phyloP scores from a whole-genome alignment of 129 eudicot genomes.

The Helichrysum umbraculigerum region DNA sequence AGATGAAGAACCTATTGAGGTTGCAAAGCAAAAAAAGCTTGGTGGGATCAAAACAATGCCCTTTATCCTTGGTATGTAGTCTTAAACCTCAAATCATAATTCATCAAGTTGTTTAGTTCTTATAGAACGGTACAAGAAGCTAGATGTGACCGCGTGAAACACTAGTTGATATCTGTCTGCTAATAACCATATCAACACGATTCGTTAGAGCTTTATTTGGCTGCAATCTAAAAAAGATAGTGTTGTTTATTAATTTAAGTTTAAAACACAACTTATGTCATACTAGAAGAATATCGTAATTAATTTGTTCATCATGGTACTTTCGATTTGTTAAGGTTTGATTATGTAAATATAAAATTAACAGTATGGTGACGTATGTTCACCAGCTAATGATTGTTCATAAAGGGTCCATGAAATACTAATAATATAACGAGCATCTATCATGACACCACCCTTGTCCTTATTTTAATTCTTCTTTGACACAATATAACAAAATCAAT shows the following conservation, averaged over 20 bases:
- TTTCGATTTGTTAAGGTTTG: not conserved
- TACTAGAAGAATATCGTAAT: not conserved
- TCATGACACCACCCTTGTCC: slow-evolving; percentile 1
- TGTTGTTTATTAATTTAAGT: too few species aligned
- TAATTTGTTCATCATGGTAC: not conserved
- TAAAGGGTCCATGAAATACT: too few species aligned
- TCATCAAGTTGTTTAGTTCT: not conserved
- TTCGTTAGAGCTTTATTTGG: too few species aligned
- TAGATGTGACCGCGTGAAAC: not conserved
- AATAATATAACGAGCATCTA: not conserved
- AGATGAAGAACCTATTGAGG: slow-evolving; percentile 13
- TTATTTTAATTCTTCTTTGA: not conserved
- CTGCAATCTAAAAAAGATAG: too few species aligned
- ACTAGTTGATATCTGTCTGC: too few species aligned
- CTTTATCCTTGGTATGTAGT: slow-evolving; percentile 37
- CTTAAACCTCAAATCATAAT: not conserved
- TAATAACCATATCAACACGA: too few species aligned
- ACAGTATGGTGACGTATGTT: not conserved
- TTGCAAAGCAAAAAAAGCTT: slow-evolving; percentile 35
- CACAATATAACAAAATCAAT: not conserved
- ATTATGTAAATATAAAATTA: not conserved
- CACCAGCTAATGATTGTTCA: not conserved
- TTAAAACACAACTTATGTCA: not conserved
- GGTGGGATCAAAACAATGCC: slow-evolving; percentile 46
- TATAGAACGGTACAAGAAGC: not conserved